These are phyloP conservation scores for Hypomontagnella submonticulosa DNA, from an alignment of 495 filamentous ascomycete species.

Conservation along the genomic window DNA sequence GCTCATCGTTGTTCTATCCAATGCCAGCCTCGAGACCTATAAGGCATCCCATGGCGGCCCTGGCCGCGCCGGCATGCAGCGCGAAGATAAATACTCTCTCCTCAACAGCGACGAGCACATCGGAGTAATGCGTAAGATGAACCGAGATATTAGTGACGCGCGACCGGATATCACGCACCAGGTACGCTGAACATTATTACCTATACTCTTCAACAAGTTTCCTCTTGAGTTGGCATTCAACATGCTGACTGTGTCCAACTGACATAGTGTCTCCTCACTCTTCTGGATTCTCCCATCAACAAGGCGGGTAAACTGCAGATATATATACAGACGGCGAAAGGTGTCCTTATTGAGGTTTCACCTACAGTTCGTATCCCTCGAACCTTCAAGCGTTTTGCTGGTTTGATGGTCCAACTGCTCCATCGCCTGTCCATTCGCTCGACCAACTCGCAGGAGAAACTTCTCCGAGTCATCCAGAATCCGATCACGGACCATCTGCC, in stretches of 20 bases:
- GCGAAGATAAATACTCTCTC: slow-evolving; percentile 93
- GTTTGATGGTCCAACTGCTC: slow-evolving; percentile 98
- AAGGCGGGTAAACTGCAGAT: slow-evolving; percentile 98
- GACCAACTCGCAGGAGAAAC: slow-evolving; percentile 94
- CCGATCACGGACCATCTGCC: slow-evolving; percentile 97
- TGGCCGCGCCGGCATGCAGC: slow-evolving; percentile 69
- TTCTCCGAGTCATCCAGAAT: slow-evolving; percentile 96
- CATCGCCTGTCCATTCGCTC: slow-evolving; percentile 96
- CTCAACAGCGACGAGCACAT: slow-evolving; percentile 99
- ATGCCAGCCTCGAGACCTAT: slow-evolving; percentile 97
- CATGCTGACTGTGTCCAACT: slow-evolving; percentile 51
- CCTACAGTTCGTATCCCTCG: slow-evolving; percentile 95
- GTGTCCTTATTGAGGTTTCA: slow-evolving; percentile 96
- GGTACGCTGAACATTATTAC: slow-evolving; percentile 61
- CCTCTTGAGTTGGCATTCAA: slow-evolving; percentile 53
- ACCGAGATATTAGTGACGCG: slow-evolving; percentile 96
- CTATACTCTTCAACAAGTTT: slow-evolving; percentile 32
- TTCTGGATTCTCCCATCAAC: slow-evolving; percentile 97
- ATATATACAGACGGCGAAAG: slow-evolving; percentile 97
- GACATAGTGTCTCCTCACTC: slow-evolving; percentile 90
- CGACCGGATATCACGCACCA: slow-evolving; percentile 98
- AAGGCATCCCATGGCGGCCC: slow-evolving; percentile 75
- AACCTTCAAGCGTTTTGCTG: slow-evolving; percentile 98
- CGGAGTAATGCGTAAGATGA: slow-evolving; percentile 99
- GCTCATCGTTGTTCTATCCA: slow-evolving; percentile 94